Conservation (phyloP, 75 land plant species). For the Selaginella tamariscina region DNA sequence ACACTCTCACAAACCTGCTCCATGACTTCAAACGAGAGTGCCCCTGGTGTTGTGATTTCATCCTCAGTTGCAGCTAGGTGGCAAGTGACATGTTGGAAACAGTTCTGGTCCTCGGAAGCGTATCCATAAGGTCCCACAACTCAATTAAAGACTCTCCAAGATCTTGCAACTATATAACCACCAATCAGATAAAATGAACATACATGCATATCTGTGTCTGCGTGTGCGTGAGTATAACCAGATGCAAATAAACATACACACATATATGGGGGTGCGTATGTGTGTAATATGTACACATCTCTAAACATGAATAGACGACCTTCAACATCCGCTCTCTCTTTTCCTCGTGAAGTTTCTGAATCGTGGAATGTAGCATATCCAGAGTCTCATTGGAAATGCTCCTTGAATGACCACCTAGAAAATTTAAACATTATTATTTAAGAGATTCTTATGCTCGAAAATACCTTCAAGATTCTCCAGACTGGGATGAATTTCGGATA, state of each 20-base stretch:
- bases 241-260: too few relatives aligned
- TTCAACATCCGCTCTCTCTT: constrained; percentile 65
- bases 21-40: constrained; percentile 69
- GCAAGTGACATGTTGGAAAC: constrained; percentile 81
- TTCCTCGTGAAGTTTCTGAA: constrained; percentile 50
- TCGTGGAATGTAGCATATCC: constrained; percentile 50
- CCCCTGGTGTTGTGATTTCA: constrained; percentile 64
- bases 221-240: too few relatives aligned
- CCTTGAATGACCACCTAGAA: constrained; percentile 62
- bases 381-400: constrained; percentile 93
- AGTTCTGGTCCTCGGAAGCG: constrained; percentile 49
- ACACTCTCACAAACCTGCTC: too few relatives aligned
- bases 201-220: too few relatives aligned
- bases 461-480: constrained; percentile 46
- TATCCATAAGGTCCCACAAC: constrained; percentile 91
- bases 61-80: constrained; percentile 55
- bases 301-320: constrained; percentile 29
- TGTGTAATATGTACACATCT: too few relatives aligned
- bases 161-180: constrained; percentile 65
- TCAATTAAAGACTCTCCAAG: constrained; percentile 60
- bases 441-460: too few relatives aligned
- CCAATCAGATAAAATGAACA: not conserved
- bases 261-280: too few relatives aligned
- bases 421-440: too few relatives aligned
- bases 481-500: constrained; percentile 86